Evolutionary conservation across 257 asterid genomes (phyloP).

Genomic region (Gentiana macrophylla): DNA sequence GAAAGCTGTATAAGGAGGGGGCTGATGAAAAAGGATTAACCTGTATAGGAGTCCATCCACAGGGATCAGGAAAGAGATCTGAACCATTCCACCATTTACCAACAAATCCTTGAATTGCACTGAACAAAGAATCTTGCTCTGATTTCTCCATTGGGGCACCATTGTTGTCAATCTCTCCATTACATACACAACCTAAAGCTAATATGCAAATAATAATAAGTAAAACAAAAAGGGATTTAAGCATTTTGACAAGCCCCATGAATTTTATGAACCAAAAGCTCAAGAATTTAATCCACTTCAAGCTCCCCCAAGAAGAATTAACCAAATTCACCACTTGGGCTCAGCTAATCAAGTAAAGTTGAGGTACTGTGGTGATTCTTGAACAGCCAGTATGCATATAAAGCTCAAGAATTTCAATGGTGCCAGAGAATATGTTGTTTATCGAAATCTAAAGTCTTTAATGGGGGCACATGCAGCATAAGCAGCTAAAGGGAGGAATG

Average conservation of each 20-base stretch:
- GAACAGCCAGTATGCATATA: no score
- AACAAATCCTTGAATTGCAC: slow-evolving; percentile 82
- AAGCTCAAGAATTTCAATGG: no score
- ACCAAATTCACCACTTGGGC: neutral
- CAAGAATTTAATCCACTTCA: no score
- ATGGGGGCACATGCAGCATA: neutral
- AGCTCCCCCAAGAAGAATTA: neutral
- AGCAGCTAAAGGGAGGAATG: neutral
- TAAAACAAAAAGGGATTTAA: slow-evolving; percentile 15
- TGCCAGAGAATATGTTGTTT: neutral
- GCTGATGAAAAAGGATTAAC: slow-evolving; percentile 14
- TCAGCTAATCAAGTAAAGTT: neutral
- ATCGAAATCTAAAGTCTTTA: neutral
- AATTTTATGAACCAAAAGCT: slow-evolving; percentile 1
- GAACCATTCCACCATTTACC: slow-evolving; percentile 99
- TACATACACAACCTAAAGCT: slow-evolving; percentile 27
- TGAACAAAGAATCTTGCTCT: slow-evolving; percentile 65
- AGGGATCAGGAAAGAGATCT: slow-evolving; percentile 98
- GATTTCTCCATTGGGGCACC: slow-evolving; percentile 58
- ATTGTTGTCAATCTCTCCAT: slow-evolving; percentile 40
- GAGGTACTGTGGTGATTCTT: neutral
- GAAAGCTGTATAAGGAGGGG: no score
- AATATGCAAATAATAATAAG: slow-evolving; percentile 15
- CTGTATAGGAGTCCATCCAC: slow-evolving; percentile 99
- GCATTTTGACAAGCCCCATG: slow-evolving; percentile 29